phyloP scores from a whole-genome alignment of 2,329 filamentous ascomycete species.

The Colletotrichum gigasporum region DNA sequence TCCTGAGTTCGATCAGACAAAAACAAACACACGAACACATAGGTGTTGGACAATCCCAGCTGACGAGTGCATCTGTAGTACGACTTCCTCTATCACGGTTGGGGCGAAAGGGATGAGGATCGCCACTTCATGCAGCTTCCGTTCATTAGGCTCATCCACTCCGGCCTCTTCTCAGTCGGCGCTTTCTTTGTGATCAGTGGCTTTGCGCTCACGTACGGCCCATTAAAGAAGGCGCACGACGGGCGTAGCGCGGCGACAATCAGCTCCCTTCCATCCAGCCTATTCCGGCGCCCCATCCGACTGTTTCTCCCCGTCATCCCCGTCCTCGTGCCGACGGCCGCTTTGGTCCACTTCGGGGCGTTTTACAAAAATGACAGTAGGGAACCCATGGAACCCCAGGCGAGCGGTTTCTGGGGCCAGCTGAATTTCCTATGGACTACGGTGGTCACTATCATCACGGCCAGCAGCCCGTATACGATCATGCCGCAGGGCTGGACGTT shows the following conservation, averaged over 20 bases:
- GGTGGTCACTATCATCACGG: conserved; percentile 58
- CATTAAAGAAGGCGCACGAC: conserved; percentile 37
- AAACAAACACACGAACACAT: conserved; percentile 38
- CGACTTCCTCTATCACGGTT: background rate
- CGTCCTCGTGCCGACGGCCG: background rate
- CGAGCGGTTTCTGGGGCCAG: conserved; percentile 47
- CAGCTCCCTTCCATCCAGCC: conserved; percentile 20
- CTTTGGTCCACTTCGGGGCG: background rate
- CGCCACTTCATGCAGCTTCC: conserved; percentile 33
- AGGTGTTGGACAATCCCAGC: conserved; percentile 51
- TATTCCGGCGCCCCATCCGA: conserved; percentile 31
- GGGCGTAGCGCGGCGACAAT: conserved; percentile 24
- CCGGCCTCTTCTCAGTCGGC: conserved; percentile 41
- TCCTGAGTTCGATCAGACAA: background rate
- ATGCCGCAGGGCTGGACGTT: conserved; percentile 71
- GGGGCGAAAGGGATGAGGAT: conserved; percentile 5
- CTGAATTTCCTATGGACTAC: conserved; percentile 58
- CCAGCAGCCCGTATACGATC: conserved; percentile 57
- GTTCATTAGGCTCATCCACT: conserved; percentile 41
- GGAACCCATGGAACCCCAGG: background rate
- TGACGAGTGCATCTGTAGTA: background rate
- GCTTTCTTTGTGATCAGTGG: conserved; percentile 50
- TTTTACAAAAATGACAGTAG: background rate
- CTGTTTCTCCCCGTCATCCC: conserved; percentile 30
- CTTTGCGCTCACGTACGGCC: conserved; percentile 44